Base-by-base conservation (phyloP, 164 flowering plant species). In the Nelumbo lutea region DNA sequence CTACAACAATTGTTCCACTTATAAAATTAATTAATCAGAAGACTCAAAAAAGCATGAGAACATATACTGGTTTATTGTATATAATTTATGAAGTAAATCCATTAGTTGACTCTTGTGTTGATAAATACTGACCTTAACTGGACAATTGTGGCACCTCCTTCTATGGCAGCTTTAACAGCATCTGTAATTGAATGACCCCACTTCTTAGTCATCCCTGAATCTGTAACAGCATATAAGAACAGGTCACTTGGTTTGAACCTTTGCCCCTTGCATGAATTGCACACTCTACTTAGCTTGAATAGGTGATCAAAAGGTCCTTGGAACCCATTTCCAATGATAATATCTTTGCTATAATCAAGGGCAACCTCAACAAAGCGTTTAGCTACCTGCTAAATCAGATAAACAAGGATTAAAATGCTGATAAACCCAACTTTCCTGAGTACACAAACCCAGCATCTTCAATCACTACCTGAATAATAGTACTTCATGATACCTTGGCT, bases 281-380 rank as follows among this genome's bases (percentile, higher is more conserved):
- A 14, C 44, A 40, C 45, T 61, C 64, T 67, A 58, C 55, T 90
- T 44, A 90, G 88, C 78, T 79, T 85, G 61, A 84, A 61, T 8
- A 83, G 67, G 74, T 93, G 99, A 79, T 96, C 96, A 64, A 96
- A 87, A 11, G 99, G 99, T 58, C 99, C 95, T 82, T 96, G 98
- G 62, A 77, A 75, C 59, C 97, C 97, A 70, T 71, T 79, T 70
- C 99, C 99, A 73, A 96, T 82, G 57, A 57, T 65, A 68, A 95
- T 81, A 69, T 89, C 90, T 81, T 86, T 89, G 86, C 98, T 90
- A 72, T 89, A 88, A 60, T 79, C 77, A 79, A 96, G 81, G 61
- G 93, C 95, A 58, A 83, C 67, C 71, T 88, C 96, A 73, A 96
- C 81, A 77, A 69, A 89, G 66, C 79, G 83, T 74, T 96, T 96